These are phyloP conservation scores for Ganoderma lucidum DNA, from an alignment of 1,284 basidiomycete species.

Conservation along the genomic window DNA sequence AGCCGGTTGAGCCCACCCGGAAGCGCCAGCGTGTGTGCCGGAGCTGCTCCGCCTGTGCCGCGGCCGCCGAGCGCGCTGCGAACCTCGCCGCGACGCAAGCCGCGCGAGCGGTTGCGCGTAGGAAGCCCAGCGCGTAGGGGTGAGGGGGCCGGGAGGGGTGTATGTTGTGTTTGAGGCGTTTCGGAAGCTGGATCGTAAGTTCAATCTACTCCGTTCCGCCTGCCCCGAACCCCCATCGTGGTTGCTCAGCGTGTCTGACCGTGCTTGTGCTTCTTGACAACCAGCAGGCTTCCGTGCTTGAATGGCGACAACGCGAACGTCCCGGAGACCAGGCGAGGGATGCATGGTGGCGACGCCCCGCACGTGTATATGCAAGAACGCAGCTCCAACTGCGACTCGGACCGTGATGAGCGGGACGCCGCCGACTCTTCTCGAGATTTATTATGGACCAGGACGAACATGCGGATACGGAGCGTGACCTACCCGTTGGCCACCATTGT, in stretches of 20 bases:
- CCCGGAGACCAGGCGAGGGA: constrained; percentile 26
- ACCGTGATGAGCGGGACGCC: constrained; percentile 23
- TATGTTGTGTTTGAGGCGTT: constrained; percentile 20
- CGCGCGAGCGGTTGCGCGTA: constrained; percentile 15
- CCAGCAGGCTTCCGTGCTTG: constrained; percentile 23
- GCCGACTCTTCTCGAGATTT: constrained; percentile 12
- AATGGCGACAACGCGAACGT: background rate
- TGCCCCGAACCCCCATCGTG: background rate
- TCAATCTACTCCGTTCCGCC: background rate
- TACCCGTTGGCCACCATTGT: constrained; percentile 5
- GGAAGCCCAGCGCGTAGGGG: constrained; percentile 18
- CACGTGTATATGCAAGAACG: constrained; percentile 26
- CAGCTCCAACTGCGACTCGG: constrained; percentile 10
- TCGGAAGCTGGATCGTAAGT: constrained; percentile 27
- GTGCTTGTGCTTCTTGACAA: background rate
- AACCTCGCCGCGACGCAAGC: constrained; percentile 28
- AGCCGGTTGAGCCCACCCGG: constrained; percentile 16
- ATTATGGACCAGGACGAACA: background rate
- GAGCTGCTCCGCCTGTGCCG: constrained; percentile 35
- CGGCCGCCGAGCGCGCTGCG: constrained; percentile 32
- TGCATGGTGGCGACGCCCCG: constrained; percentile 21
- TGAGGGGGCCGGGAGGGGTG: constrained; percentile 9
- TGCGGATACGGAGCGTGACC: constrained; percentile 18
- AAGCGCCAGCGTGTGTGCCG: constrained; percentile 35
- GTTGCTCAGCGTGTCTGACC: background rate